Evolutionary conservation across 768 basidiomycete species (phyloP), one percentile per base, ranked within the genome.

Genomic region (Psilocybe azurescens): DNA sequence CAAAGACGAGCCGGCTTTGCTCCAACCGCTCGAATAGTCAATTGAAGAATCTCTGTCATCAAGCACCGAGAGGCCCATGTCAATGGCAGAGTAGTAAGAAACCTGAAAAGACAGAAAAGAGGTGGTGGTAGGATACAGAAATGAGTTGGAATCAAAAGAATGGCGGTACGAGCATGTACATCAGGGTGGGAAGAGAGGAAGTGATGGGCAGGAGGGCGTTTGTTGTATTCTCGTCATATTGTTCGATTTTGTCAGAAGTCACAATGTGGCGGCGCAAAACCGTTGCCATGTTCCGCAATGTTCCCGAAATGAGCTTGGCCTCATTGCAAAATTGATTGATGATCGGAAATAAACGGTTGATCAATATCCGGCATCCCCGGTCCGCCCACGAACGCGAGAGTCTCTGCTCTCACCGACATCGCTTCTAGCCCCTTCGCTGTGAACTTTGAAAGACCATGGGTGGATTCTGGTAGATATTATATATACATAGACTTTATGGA

Each of bases 31-130:
- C 5, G 66, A 66, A 63, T 71, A 71, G 13, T 46, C 32, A 32
- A 71, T 65, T 11, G 60, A 59, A 16, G 60, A 33, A 56, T 71
- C 62, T 7, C 61, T 62, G 49, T 71, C 70, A 53, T 71, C 70
- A n/a, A 71, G 53, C 47, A 59, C 62, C 14, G 67, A 48, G 38
- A 64, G 54, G 29, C 58, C 60, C 56, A 65, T 65, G 28, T 49
- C 18, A 46, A 57, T 14, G 39, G 39, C 30, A 44, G 9, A 30
- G 41, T 29, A 11, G 48, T 13, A 20, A 18, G 44, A 39, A 46
- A 20, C 48, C 47, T 51, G 41, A 55, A 41, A 49, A 41, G 30
- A 56, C 30, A 18, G 16, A 53, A 24, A 30, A 36, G 33, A 52
- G 28, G 9, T 10, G 28, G 9, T 10, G 57, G 8, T 46, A 38